Conservation (phyloP, 331 rosid genomes). For the Acacia pycnantha region DNA sequence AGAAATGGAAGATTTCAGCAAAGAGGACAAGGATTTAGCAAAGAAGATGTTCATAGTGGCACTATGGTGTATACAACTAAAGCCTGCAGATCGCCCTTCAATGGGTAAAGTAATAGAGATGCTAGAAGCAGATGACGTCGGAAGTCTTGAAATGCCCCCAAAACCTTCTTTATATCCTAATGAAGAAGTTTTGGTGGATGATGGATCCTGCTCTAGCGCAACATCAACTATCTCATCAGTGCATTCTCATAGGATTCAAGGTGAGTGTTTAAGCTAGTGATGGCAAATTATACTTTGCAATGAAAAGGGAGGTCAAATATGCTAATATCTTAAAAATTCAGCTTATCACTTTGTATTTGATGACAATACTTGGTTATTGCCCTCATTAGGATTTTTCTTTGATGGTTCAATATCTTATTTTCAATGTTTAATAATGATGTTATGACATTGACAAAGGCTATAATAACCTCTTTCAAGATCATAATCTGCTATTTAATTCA, state of each 20-base stretch:
- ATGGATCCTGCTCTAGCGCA: neutral
- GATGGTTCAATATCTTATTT: too few species aligned
- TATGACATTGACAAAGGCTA: too few species aligned
- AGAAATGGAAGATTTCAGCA: neutral
- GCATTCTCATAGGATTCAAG: neutral
- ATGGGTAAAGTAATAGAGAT: neutral
- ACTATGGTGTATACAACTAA: conserved; percentile 34
- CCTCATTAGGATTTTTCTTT: too few species aligned
- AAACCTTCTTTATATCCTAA: neutral
- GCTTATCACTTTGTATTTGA: too few species aligned
- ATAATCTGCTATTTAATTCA: too few species aligned
- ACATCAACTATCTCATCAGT: neutral
- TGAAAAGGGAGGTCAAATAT: too few species aligned
- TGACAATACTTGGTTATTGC: too few species aligned
- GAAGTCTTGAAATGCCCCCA: conserved; percentile 32
- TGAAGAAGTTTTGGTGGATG: neutral
- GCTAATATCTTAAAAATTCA: too few species aligned
- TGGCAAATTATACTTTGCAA: too few species aligned
- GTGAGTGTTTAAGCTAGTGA: neutral
- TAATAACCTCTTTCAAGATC: too few species aligned
- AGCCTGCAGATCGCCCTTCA: neutral
- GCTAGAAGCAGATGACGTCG: neutral
- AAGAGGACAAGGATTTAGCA: conserved; percentile 7
- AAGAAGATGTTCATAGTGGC: conserved; percentile 25
- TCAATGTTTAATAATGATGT: too few species aligned